Conservation (phyloP, 192 early-diverging fungal species). For the Lunasporangiospora selenospora region DNA sequence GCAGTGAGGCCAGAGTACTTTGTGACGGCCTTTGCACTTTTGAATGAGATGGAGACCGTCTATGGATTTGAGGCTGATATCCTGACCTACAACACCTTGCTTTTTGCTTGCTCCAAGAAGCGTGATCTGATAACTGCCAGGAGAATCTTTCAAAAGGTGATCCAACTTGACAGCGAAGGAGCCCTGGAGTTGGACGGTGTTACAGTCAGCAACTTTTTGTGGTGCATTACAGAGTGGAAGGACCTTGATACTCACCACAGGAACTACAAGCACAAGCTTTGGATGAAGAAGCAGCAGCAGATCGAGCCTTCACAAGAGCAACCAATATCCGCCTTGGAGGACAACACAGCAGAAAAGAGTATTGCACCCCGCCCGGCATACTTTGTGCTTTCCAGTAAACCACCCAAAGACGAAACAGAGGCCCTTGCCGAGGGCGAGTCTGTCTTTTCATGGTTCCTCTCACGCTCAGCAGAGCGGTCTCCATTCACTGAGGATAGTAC, state of each 20-base stretch:
- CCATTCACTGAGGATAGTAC: constrained; percentile 33
- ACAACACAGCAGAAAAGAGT: neutral
- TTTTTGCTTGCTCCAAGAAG: constrained; percentile 76
- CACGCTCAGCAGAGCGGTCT: constrained; percentile 49
- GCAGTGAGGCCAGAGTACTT: constrained; percentile 83
- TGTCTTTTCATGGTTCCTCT: constrained; percentile 46
- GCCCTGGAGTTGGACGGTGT: constrained; percentile 60
- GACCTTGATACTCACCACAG: constrained; percentile 30
- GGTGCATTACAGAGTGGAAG: constrained; percentile 66
- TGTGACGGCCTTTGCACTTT: constrained; percentile 77
- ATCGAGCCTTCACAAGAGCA: constrained; percentile 10
- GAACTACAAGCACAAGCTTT: constrained; percentile 14
- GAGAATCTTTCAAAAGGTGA: constrained; percentile 64
- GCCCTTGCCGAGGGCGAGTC: constrained; percentile 34
- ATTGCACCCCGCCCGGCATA: constrained; percentile 15
- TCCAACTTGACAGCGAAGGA: constrained; percentile 53
- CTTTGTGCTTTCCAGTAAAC: constrained; percentile 14
- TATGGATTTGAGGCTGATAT: constrained; percentile 84
- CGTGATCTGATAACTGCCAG: constrained; percentile 78
- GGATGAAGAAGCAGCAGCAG: neutral
- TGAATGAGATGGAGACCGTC: constrained; percentile 81
- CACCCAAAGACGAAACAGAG: constrained; percentile 27
- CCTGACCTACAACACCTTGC: constrained; percentile 83
- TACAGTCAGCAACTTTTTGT: constrained; percentile 76
- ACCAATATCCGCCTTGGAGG: neutral